Base-by-base conservation (phyloP, 2,329 filamentous ascomycete genomes). In the Plectosphaerella cucumerina region DNA sequence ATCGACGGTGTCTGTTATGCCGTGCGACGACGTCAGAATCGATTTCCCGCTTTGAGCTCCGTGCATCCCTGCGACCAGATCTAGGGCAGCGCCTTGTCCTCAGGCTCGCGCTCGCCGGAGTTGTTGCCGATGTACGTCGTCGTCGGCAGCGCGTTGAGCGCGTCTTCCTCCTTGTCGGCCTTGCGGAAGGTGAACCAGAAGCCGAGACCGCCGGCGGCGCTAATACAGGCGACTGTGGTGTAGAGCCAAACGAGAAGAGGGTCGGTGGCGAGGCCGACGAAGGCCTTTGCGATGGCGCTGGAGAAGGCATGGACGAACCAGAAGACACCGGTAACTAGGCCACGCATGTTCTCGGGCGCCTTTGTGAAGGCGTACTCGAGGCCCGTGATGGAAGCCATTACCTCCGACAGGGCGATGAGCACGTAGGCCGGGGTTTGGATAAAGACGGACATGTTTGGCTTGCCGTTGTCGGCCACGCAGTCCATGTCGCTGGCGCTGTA, bases 231-330 rank as follows among this genome's bases (percentile, higher is more conserved):
- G 20, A 84, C 75, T 6, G 75, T 66, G 3, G 70, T 76, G 62
- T 87, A 88, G 62, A 86, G 81, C 81, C 82, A 86, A 0, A 81
- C 75, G 4, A 86, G 68, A n/a, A 84, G 63, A 0, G 83, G 82
- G 58, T 86, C 80, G 12, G 46, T 44, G 5, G 52, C 52, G 14
- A 54, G 5, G 20, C 52, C 47, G n/a, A 51, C 49, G 11, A 54
- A 54, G 1, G 50, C 81, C 65, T 85, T 78, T 0, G 77, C 76
- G 22, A 86, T 65, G 15, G 82, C 81, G 17, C 77, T 70, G 5
- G 77, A 78, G 59, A 85, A 75, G 22, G 82, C 81, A 47, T 73
- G 78, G 65, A 76, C 79, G 65, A 85, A 81, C 44, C 82, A 73
- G 48, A 75, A 76, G 51, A 84, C 70, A 5, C 76, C 74, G 49